phyloP scores from a whole-genome alignment of 805 yeast genomes.

The Starmerella riodocensis region DNA sequence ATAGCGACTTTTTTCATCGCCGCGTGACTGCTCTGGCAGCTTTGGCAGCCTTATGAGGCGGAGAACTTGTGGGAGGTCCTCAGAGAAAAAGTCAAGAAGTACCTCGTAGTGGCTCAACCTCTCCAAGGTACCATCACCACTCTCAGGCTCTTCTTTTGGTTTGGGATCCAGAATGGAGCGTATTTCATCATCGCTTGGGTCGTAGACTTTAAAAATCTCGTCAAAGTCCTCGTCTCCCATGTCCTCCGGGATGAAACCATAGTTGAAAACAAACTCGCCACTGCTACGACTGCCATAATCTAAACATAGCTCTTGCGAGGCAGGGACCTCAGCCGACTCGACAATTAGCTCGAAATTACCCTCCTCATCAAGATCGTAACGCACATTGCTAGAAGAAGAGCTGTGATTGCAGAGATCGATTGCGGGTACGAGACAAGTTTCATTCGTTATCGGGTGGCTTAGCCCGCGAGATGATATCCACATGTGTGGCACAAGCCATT shows the following conservation, averaged over 20 bases:
- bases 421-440: conserved; percentile 40
- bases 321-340: background rate
- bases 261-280: conserved; percentile 30
- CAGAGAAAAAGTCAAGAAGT: conserved; percentile 20
- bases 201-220: conserved; percentile 17
- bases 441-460: conserved; percentile 21
- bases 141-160: conserved; percentile 6
- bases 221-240: conserved; percentile 9
- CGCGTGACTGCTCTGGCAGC: conserved; percentile 2
- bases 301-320: conserved; percentile 23
- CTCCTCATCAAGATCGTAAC: conserved; percentile 11
- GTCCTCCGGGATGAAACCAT: conserved; percentile 29
- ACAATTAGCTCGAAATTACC: conserved; percentile 15
- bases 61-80: conserved; percentile 5
- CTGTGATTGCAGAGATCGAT: conserved; percentile 35
- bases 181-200: conserved; percentile 15
- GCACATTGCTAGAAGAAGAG: conserved; percentile 4
- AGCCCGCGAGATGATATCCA: conserved; percentile 29
- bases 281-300: conserved; percentile 30
- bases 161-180: conserved; percentile 18
- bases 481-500: conserved; percentile 27
- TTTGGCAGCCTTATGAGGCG: conserved; percentile 11
- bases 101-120: conserved; percentile 19
- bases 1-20: conserved; percentile 4
- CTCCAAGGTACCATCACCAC: conserved; percentile 11